A percentile compares a stretch with the other conserved stretches of the same genome.
Evolutionary conservation across 2,329 filamentous ascomycete species (phyloP).

Genomic region (Decorospora gaudefroyi): DNA sequence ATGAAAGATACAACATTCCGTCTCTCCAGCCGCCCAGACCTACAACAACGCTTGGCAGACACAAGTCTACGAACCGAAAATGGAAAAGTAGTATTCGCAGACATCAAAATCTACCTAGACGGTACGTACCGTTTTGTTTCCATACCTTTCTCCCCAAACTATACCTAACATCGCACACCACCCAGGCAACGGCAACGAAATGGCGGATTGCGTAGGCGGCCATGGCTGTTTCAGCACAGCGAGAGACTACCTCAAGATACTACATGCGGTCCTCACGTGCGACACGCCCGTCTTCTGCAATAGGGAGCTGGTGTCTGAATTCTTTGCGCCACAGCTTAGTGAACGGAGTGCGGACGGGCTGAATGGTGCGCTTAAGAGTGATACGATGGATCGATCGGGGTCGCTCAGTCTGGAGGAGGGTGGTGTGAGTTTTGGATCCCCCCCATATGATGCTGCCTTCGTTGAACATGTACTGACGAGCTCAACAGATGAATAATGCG

Average conservation of each 20-base stretch:
- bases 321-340: conserved; percentile 42
- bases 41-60: conserved; percentile 34
- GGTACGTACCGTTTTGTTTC: too few species aligned
- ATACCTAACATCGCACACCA: too few species aligned
- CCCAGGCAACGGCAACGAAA: conserved; percentile 25
- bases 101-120: too few species aligned
- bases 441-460: too few species aligned
- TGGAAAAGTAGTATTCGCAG: conserved; percentile 18
- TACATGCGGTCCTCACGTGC: conserved; percentile 32
- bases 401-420: too few species aligned
- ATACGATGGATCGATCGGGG: too few species aligned
- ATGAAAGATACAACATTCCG: conserved; percentile 62
- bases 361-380: conserved; percentile 45
- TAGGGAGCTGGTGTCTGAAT: conserved; percentile 28
- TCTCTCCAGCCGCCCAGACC: conserved; percentile 36
- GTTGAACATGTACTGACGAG: too few species aligned
- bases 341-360: conserved; percentile 17
- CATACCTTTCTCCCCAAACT: too few species aligned
- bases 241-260: conserved; percentile 40
- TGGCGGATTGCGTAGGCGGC: conserved; percentile 34
- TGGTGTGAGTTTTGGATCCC: background rate
- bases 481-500: conserved; percentile 21
- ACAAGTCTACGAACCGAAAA: conserved; percentile 28
- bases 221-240: conserved; percentile 27
- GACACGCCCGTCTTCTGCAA: conserved; percentile 19